Evolutionary conservation across 1,284 basidiomycete genomes (phyloP), one percentile per base, ranked within the genome.

Genomic region (Heterobasidion irregulare): DNA sequence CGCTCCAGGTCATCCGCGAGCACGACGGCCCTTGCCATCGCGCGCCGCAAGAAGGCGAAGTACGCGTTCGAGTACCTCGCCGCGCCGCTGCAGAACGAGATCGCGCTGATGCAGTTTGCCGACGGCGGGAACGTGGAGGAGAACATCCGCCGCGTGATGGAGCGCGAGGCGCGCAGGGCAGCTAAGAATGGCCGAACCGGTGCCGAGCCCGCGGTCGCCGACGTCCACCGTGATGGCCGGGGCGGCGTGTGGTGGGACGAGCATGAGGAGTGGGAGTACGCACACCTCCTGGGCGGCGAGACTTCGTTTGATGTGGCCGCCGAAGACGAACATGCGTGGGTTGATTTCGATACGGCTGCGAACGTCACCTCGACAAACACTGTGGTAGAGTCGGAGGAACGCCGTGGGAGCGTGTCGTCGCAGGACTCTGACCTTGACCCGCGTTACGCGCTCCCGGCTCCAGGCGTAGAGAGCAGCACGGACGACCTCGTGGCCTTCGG

Each of bases 171-270:
- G 13, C 16, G 33, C 13, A 45, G 18, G 32, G 45, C 43, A 10
- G 43, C 41, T 2, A 50, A 50, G 34, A 6, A n/a, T 6, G 34
- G 26, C 3, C 48, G 32, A 2, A 47, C 10, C 36, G 50, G 38
- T 36, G 52, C 12, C 36, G 26, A 8, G 2, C n/a, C 26, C 6
- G 52, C 71, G 8, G 80, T 79, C 52, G 82, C 80, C 12, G 75
- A 73, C 41, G 74, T 83, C 3, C 78, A 79, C 64, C 73, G 81
- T 8, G 85, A 88, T 56, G 80, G 68, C 1, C 68, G 74, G 19
- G 84, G 84, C 33, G 76, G 77, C 0, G 57, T 87, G n/a, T 89
- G 85, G 83, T 75, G 77, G 69, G 86, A 89, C 62, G 77, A 75
- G 55, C 83, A 85, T 32, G 86, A 89, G 66, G 77, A 80, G 61